A percentile compares a stretch with the other conserved stretches of the same genome.
These are phyloP conservation scores for Acidomyces sp. DNA, from an alignment of 495 filamentous ascomycete species.

Conservation along the genomic window DNA sequence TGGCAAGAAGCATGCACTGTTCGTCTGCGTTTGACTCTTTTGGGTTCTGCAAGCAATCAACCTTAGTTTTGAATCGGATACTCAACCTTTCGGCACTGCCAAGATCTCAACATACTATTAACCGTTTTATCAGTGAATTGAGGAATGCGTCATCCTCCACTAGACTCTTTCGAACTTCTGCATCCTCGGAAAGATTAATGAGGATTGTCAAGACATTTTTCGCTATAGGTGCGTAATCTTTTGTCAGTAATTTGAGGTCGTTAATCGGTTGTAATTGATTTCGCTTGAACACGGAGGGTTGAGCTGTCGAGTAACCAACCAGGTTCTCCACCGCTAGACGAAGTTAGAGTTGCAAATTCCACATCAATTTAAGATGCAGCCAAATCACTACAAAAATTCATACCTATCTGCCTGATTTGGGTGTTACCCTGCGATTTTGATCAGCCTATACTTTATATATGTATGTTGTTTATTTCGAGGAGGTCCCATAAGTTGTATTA, in stretches of 20 bases:
- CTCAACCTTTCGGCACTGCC: slow-evolving; percentile 6
- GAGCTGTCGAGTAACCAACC: slow-evolving; percentile 64
- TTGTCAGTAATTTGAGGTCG: slow-evolving; percentile 77
- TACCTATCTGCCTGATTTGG: slow-evolving; percentile 65
- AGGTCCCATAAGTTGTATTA: no score
- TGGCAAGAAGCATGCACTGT: slow-evolving; percentile 82
- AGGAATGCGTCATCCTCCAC: slow-evolving; percentile 72
- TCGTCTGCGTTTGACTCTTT: slow-evolving; percentile 69
- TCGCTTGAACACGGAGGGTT: slow-evolving; percentile 73
- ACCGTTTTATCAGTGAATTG: slow-evolving; percentile 51
- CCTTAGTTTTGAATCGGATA: slow-evolving; percentile 19
- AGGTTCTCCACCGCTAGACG: slow-evolving; percentile 64
- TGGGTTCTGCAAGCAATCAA: slow-evolving; percentile 32
- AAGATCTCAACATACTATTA: slow-evolving; percentile 80
- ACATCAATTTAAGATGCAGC: neutral
- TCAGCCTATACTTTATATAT: no score
- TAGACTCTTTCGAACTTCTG: slow-evolving; percentile 55
- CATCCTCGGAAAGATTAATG: slow-evolving; percentile 75
- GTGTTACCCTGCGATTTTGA: no score
- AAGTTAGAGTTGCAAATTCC: slow-evolving; percentile 11
- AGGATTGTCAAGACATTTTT: slow-evolving; percentile 87
- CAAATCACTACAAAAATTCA: slow-evolving; percentile 7
- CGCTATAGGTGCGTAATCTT: slow-evolving; percentile 75
- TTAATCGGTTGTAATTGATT: slow-evolving; percentile 65
- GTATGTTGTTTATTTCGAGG: no score